A percentile compares a stretch with the other conserved stretches of the same genome.
Conservation (phyloP, 768 basidiomycete genomes). For the Pisolithus orientalis region DNA sequence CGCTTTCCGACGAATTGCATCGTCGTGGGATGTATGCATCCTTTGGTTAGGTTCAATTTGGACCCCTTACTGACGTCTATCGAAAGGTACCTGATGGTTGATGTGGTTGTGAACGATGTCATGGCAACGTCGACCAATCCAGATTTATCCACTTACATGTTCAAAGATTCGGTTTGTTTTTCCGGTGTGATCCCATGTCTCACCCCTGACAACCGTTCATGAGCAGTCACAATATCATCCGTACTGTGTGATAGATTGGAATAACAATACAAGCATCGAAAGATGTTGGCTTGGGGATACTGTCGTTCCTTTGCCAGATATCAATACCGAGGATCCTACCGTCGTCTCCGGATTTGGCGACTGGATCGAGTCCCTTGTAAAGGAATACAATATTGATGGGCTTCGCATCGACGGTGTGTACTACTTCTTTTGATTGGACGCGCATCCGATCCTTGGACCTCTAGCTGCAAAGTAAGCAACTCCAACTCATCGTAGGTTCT, state of each 20-base stretch:
- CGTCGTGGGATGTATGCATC: constrained; percentile 56
- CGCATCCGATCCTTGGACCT: not conserved
- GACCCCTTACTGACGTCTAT: not conserved
- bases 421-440: not conserved
- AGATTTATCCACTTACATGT: constrained; percentile 60
- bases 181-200: not conserved
- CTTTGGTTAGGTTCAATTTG: not conserved
- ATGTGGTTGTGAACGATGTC: constrained; percentile 82
- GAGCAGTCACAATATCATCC: constrained; percentile 63
- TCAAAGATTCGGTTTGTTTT: constrained; percentile 50
- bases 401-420: constrained; percentile 69
- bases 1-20: constrained; percentile 61
- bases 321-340: constrained; percentile 64
- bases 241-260: constrained; percentile 70
- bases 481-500: not conserved
- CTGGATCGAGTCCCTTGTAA: constrained; percentile 66
- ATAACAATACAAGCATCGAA: constrained; percentile 64
- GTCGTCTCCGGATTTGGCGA: constrained; percentile 57
- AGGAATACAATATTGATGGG: constrained; percentile 75
- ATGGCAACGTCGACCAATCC: constrained; percentile 62
- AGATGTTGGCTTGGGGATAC: constrained; percentile 81
- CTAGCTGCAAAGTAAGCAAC: constrained; percentile 28
- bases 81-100: constrained; percentile 73
- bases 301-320: constrained; percentile 67
- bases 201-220: constrained; percentile 5